Evolutionary conservation across 2,329 filamentous ascomycete genomes (phyloP).

Genomic region (Hypoxylon sp.): DNA sequence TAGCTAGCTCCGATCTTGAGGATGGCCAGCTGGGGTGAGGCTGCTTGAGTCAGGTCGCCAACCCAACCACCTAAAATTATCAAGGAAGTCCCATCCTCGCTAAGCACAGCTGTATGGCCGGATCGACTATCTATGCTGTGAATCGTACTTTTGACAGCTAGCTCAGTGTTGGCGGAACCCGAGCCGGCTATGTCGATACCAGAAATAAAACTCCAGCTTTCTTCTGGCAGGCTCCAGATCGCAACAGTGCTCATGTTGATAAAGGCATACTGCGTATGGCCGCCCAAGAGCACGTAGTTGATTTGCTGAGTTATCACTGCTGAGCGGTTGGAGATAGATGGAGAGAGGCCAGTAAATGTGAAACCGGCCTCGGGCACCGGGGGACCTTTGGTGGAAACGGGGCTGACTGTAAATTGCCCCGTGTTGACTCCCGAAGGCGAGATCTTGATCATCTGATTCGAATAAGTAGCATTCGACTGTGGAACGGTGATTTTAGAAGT

Average conservation of each 20-base stretch:
- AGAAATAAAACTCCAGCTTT: constrained; percentile 86
- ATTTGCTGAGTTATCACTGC: constrained; percentile 79
- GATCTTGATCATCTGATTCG: constrained; percentile 82
- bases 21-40: constrained; percentile 84
- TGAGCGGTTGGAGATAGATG: constrained; percentile 78
- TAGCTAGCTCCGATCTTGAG: constrained; percentile 82
- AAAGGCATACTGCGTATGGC: constrained; percentile 86
- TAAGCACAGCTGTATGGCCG: constrained; percentile 88
- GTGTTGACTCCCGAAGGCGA: constrained; percentile 60
- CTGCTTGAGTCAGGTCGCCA: constrained; percentile 81
- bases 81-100: constrained; percentile 82
- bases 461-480: constrained; percentile 81
- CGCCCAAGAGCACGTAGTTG: constrained; percentile 85
- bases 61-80: constrained; percentile 94
- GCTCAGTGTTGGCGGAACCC: constrained; percentile 65
- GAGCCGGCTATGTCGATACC: constrained; percentile 65
- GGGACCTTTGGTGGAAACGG: constrained; percentile 67
- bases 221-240: constrained; percentile 87
- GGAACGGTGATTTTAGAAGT: constrained; percentile 65
- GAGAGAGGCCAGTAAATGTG: constrained; percentile 80
- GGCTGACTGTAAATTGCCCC: constrained; percentile 56
- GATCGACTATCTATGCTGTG: constrained; percentile 81
- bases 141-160: constrained; percentile 64
- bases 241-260: constrained; percentile 95
- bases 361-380: constrained; percentile 90